Base-by-base conservation (phyloP, 345 rosid species). In the Dimocarpus longan region DNA sequence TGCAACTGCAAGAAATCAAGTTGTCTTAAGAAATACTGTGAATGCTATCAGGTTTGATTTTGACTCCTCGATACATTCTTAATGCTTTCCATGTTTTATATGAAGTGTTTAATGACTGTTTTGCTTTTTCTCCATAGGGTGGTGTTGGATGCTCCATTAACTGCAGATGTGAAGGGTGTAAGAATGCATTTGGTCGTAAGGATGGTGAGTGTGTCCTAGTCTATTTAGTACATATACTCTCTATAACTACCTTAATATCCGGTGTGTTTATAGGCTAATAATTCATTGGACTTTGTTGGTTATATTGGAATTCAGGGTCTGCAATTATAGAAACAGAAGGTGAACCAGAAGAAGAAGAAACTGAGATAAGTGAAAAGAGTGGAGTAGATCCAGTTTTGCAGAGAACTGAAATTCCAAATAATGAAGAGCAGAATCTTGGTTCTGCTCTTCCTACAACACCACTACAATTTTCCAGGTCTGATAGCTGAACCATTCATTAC, bases 111-210 rank as follows among this genome's bases (percentile, higher is more conserved):
- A 2, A 11, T 15, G 62, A 8, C 11, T 68, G 44, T n/a, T 80
- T 22, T 76, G 19, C 19, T 86, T 22, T 71, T 82, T 48, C 67
- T 52, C 73, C 78, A 68, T 77, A 93, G 97, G 97, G 98, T 69
- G 97, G 95, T 52, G 99, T 96, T 76, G 99, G 99, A 10, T 96
- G 99, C 85, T 96, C 99, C 86, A 82, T 91, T 84, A 91, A 88
- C 83, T 96, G 99, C 86, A 87, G 99, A 84, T 96, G 99, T 71
- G 98, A 96, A 90, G 98, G 97, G 22, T 96, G 99, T 83, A 94
- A 94, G 89, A 96, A 96, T 57, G 84, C 92, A 44, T 96, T 90
- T 21, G 99, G 99, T n/a, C 84, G 93, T 73, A 96, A 92, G 88
- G 97, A 95, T 82, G 98, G 99, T 95, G 72, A 90, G 90, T 70